Base-by-base conservation (phyloP, 1,139 yeast species). In the Zygosaccharomyces pseudobailii region DNA sequence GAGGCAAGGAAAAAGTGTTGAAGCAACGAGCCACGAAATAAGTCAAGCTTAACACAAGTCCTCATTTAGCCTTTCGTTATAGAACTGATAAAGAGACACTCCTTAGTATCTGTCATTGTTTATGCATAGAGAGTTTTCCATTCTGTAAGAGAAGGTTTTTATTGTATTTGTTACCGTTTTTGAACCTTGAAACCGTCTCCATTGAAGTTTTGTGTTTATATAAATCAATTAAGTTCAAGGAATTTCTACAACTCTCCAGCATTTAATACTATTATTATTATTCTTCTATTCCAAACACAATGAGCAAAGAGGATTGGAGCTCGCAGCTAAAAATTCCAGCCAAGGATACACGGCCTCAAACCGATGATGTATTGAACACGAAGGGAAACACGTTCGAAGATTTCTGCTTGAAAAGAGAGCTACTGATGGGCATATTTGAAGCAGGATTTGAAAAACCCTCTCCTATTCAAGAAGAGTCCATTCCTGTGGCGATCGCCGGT, bases 401-500 rank as follows among this genome's bases (percentile, higher is more conserved):
- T 62, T 88, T 89, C 69, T 84, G 83, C 61, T 79, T 92, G 61
- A 89, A 88, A 67, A 80, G 98, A 69, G 96, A 92, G 65, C 77
- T 92, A 53, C 74, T 94, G 65, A 94, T 92, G 98, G 98, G 98
- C 31, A 92, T 92, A 58, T 92, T 90, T 65, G 99, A 94, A 69
- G 97, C 98, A 2, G 98, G 99, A 40, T 92, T 92, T 64, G 99
- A 92, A 68, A 88, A 87, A 65, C 98, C 99, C 7, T 88, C 97
- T 21, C 98, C 99, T 20, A 89, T 92, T 63, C 99, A 92, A 71
- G 97, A 92, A 72, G 98, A 90, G 68, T 82, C 96, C 10, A 92
- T 92, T 51, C 98, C 98, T 3, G 87, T 89, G 67, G 97, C 97
- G 1, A 76, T 92, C 45, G 85, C 95, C 42, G 97, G 98, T 44